These are phyloP conservation scores for Nymphaea colorata DNA, from an alignment of 164 flowering plant species.

Conservation along the genomic window DNA sequence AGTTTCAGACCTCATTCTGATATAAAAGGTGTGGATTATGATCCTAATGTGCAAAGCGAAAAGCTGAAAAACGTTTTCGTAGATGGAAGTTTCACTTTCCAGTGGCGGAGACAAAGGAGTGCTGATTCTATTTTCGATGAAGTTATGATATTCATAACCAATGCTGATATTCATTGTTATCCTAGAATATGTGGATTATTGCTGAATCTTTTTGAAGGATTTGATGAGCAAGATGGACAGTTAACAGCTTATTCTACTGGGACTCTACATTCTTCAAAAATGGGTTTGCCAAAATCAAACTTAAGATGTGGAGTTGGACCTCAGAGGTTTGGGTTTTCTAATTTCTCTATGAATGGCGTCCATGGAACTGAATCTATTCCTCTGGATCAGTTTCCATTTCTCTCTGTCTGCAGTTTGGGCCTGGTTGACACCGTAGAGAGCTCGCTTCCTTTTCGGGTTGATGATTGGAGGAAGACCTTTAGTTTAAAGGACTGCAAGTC, in stretches of 20 bases:
- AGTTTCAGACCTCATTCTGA: slow-evolving; percentile 1
- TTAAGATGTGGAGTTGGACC: slow-evolving; percentile 14
- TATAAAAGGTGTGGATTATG: slow-evolving; percentile 10
- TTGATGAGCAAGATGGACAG: slow-evolving; percentile 17
- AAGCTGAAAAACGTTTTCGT: slow-evolving; percentile 5
- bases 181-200: slow-evolving; percentile 45
- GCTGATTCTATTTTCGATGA: slow-evolving; percentile 10
- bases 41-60: neutral
- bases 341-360: slow-evolving; percentile 31
- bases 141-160: slow-evolving; percentile 25
- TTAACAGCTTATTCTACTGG: neutral
- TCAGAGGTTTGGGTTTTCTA: slow-evolving; percentile 55
- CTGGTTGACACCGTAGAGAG: slow-evolving; percentile 35
- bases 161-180: slow-evolving; percentile 65
- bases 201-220: slow-evolving; percentile 27
- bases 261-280: no score
- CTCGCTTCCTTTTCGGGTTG: slow-evolving; percentile 24
- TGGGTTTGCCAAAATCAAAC: slow-evolving; percentile 4
- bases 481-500: slow-evolving; percentile 19
- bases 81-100: slow-evolving; percentile 38
- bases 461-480: slow-evolving; percentile 43
- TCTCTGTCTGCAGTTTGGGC: slow-evolving; percentile 29
- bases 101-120: slow-evolving; percentile 26
- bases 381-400: slow-evolving; percentile 56
- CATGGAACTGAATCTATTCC: slow-evolving; percentile 29